phyloP scores from a whole-genome alignment of 768 basidiomycete species.

The Coprinopsis strossmayeri region DNA sequence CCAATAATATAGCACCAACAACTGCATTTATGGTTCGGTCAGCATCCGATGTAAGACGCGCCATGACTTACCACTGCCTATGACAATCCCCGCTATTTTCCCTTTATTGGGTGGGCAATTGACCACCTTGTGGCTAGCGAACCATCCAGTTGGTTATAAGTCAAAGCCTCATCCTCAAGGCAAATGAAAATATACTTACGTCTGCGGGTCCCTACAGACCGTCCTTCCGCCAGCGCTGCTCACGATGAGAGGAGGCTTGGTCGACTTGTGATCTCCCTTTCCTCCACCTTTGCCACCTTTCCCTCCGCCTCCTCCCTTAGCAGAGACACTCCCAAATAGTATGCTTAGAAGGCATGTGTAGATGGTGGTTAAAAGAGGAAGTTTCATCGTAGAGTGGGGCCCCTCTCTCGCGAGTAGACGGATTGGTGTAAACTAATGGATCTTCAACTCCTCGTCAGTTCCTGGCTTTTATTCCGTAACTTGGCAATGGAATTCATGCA shows the following conservation, averaged over 20 bases:
- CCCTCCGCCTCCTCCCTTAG: not conserved
- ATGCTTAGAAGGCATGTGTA: not conserved
- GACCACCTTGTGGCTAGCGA: conserved; percentile 3
- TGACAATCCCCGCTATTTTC: conserved; percentile 7
- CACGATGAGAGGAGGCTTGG: not conserved
- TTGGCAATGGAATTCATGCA: too few relatives aligned
- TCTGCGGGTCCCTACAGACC: conserved; percentile 3
- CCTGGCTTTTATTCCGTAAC: too few relatives aligned
- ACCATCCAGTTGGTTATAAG: too few relatives aligned
- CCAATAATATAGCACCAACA: not conserved
- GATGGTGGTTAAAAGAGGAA: not conserved
- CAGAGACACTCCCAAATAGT: not conserved
- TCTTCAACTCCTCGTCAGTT: too few relatives aligned
- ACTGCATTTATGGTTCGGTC: not conserved
- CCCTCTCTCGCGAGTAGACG: too few relatives aligned
- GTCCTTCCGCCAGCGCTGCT: not conserved
- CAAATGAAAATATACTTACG: not conserved
- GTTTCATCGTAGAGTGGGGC: not conserved
- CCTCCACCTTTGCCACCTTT: not conserved
- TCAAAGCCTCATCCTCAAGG: not conserved
- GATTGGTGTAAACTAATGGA: too few relatives aligned
- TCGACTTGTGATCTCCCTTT: not conserved
- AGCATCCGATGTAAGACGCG: not conserved
- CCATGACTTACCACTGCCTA: conserved; percentile 5
- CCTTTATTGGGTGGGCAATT: conserved; percentile 4